phyloP scores from a whole-genome alignment of 305 asterid species.

The Fraxinus floribunda region DNA sequence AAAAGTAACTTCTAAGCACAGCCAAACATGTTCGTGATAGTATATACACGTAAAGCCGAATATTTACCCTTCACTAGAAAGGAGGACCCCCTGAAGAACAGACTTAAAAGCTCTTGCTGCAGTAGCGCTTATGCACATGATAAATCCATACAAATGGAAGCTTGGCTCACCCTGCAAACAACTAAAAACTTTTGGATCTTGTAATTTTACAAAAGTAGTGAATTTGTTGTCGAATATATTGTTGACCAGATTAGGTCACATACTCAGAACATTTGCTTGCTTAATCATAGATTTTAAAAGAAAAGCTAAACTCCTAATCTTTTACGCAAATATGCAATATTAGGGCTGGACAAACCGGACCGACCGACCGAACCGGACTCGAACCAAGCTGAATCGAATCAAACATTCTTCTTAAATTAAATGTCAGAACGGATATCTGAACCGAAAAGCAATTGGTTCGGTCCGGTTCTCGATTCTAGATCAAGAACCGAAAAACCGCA shows the following conservation, averaged over 20 bases:
- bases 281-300: neutral
- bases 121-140: constrained; percentile 89
- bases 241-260: neutral
- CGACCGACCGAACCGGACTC: no score
- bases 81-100: constrained; percentile 91
- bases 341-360: neutral
- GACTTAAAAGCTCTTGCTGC: constrained; percentile 98
- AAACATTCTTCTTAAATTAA: neutral
- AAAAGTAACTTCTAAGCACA: neutral
- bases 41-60: neutral
- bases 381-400: no score
- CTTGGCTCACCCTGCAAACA: constrained; percentile 87
- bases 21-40: neutral
- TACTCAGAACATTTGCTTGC: neutral
- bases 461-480: neutral
- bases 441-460: neutral
- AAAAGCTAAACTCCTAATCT: neutral
- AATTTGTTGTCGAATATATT: neutral
- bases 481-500: neutral
- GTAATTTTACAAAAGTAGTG: constrained; percentile 4
- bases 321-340: neutral
- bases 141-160: constrained; percentile 85
- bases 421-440: neutral
- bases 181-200: constrained; percentile 1
- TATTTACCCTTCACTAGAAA: constrained; percentile 79